phyloP scores from a whole-genome alignment of 1,139 yeast species.

The Geotrichum europaeum region DNA sequence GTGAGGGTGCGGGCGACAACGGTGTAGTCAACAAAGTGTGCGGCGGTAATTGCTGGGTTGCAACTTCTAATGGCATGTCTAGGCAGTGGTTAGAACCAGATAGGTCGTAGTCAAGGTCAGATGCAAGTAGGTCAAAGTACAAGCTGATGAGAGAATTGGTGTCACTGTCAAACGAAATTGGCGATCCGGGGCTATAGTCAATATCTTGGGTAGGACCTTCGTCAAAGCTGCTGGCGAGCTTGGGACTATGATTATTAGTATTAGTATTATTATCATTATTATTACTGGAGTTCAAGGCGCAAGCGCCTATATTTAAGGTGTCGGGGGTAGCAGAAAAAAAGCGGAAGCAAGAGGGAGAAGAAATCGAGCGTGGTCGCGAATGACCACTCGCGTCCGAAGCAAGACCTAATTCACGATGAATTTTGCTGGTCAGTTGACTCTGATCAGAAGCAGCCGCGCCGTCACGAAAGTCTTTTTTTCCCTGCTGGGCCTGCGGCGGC shows the following conservation, averaged over 20 bases:
- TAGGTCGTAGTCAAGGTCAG: background rate
- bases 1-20: background rate
- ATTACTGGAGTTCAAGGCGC: background rate
- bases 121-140: background rate
- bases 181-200: constrained; percentile 10
- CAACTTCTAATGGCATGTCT: background rate
- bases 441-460: background rate
- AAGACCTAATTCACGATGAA: background rate
- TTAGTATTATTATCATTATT: too few relatives aligned
- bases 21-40: background rate
- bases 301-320: background rate
- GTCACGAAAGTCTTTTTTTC: background rate
- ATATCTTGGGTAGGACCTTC: background rate
- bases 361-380: background rate
- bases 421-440: background rate
- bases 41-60: background rate
- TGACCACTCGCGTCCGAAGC: background rate
- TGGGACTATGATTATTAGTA: too few relatives aligned
- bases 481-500: background rate
- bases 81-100: background rate
- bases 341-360: background rate
- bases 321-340: background rate
- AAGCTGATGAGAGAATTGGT: background rate
- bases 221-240: background rate
- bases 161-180: background rate